Conservation (phyloP, 164 flowering plant genomes). For the Aristolochia californica region DNA sequence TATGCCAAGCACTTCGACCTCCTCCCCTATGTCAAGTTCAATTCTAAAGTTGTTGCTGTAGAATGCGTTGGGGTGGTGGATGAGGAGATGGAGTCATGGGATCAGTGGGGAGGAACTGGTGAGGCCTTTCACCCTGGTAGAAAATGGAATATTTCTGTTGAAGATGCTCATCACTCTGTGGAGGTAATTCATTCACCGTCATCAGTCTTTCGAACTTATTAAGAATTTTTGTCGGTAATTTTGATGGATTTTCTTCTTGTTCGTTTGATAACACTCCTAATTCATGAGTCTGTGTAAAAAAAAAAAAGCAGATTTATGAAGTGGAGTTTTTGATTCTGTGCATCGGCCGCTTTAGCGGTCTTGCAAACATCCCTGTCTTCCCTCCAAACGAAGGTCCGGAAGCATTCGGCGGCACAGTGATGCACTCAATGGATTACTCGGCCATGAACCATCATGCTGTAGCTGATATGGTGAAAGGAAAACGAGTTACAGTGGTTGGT, state of each 20-base stretch:
- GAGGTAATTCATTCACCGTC: slow-evolving; percentile 13
- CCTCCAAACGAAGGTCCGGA: slow-evolving; percentile 36
- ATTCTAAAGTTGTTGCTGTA: slow-evolving; percentile 24
- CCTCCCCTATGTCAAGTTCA: slow-evolving; percentile 22
- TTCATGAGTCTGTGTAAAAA: not conserved
- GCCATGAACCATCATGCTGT: slow-evolving; percentile 33
- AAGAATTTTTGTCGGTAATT: not conserved
- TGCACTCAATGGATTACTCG: slow-evolving; percentile 59
- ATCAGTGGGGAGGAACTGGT: slow-evolving; percentile 30
- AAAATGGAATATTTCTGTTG: slow-evolving; percentile 23
- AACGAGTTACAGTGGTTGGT: slow-evolving; percentile 38
- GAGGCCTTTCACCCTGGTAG: slow-evolving; percentile 25
- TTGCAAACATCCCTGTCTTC: slow-evolving; percentile 45
- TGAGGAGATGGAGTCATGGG: slow-evolving; percentile 27
- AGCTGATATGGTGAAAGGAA: slow-evolving; percentile 22
- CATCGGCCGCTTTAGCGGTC: slow-evolving; percentile 37
- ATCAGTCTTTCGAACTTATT: too few species aligned
- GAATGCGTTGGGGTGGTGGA: slow-evolving; percentile 21
- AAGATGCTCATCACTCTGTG: slow-evolving; percentile 14
- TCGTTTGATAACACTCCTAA: not conserved
- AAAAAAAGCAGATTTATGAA: slow-evolving; percentile 13
- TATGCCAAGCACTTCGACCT: slow-evolving; percentile 33
- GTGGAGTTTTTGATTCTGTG: slow-evolving; percentile 43
- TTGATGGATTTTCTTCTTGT: not conserved
- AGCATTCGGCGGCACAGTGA: slow-evolving; percentile 33